Evolutionary conservation across 352 stramenopile genomes (phyloP), one percentile per base, ranked within the genome.

Genomic region (Bremia lactucae): DNA sequence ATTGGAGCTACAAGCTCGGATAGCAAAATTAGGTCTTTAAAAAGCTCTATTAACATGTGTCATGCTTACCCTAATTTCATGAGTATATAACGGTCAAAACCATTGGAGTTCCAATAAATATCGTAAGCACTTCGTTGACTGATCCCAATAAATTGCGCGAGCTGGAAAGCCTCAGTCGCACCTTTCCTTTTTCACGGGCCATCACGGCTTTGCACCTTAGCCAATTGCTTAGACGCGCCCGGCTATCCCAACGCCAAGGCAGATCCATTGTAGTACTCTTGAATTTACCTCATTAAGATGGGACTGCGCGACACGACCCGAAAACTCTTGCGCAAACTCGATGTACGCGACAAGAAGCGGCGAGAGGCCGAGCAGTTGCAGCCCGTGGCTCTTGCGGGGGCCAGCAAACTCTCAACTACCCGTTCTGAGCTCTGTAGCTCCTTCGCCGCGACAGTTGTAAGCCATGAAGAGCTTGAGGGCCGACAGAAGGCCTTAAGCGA

Each of bases 321-420:
- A 31, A 67, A 68, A 36, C 68, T 74, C 36, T 26, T 87, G 19
- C 59, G 54, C n/a, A 60, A 59, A 28, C 46, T 87, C 41, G 52
- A 65, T 42, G 58, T 59, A 8, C 59, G 63, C 19, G 66, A 66
- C 44, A 53, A 60, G 43, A 68, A 78, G 41, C 59, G 82, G 26
- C 58, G 83, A 37, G 74, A 87, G 25, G 70, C 53, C 28, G 45
- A 64, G 24, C 55, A 81, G 48, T 54, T 87, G 42, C 59, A 59
- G 44, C 72, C 74, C 23, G 72, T 85, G 31, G 72, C 74, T n/a
- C 65, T 87, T 4, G 72, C 72, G 3, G 74, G 74, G 14, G 72
- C 72, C 40, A 87, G 74, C 31, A 74, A 72, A 38, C 63, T 68
- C 45, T 66, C 59, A 18, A 52, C 56, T 20, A 62, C 42, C 9